Evolutionary conservation across 2,329 filamentous ascomycete genomes (phyloP).

Genomic region (Teratosphaeria epicoccoides): DNA sequence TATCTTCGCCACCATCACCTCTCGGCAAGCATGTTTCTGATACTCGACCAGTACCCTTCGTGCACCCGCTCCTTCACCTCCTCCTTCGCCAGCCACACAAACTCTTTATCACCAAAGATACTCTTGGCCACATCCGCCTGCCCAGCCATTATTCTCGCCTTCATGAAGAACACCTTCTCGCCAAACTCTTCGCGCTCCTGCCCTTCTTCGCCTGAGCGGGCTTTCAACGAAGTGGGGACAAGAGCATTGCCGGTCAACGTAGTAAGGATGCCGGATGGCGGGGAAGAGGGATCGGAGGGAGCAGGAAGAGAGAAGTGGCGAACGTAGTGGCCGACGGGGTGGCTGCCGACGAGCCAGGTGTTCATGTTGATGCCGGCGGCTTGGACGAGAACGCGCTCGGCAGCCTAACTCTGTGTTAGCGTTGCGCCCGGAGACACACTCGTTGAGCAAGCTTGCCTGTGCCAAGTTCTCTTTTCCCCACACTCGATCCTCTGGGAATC

Average conservation of each 20-base stretch:
- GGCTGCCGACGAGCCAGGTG: conserved; percentile 90
- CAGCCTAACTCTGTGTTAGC: conserved; percentile 48
- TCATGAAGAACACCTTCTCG: conserved; percentile 90
- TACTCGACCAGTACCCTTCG: conserved; percentile 58
- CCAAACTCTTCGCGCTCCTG: conserved; percentile 41
- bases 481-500: conserved; percentile 66
- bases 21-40: conserved; percentile 76
- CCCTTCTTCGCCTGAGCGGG: conserved; percentile 16
- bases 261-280: conserved; percentile 10
- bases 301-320: conserved; percentile 37
- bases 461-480: conserved; percentile 65
- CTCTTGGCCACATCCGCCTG: conserved; percentile 72
- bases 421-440: not conserved
- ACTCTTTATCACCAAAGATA: conserved; percentile 63
- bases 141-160: conserved; percentile 93
- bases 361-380: conserved; percentile 92
- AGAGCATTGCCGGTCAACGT: conserved; percentile 16
- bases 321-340: conserved; percentile 72
- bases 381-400: conserved; percentile 65
- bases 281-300: conserved; percentile 8
- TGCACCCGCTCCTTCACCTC: conserved; percentile 62
- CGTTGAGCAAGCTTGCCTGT: conserved; percentile 51
- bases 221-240: conserved; percentile 14
- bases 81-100: conserved; percentile 84
- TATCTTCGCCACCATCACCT: conserved; percentile 40